A percentile compares a stretch with the other conserved stretches of the same genome.
Evolutionary conservation across 345 rosid species (phyloP).

Genomic region (Eucalyptus regnans): DNA sequence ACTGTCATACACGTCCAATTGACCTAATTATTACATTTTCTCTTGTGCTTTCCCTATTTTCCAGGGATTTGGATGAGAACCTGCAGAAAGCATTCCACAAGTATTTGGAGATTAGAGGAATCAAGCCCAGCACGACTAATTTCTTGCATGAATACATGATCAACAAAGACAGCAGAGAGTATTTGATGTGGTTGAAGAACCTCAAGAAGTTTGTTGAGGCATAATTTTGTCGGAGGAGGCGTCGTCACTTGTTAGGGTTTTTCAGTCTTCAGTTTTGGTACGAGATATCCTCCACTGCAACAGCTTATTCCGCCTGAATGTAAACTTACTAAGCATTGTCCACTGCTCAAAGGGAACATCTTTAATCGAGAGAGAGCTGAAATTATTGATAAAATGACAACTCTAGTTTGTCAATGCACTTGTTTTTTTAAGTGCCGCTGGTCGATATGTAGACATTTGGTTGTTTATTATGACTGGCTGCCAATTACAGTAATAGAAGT

Average conservation of each 20-base stretch:
- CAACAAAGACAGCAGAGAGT: constrained; percentile 72
- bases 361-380: not conserved
- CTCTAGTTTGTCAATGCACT: not conserved
- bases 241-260: not conserved
- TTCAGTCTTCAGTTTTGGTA: not conserved
- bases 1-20: not conserved
- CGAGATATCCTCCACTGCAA: not conserved
- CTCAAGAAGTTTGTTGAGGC: constrained; percentile 55
- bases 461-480: not conserved
- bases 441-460: not conserved
- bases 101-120: constrained; percentile 70
- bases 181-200: constrained; percentile 56
- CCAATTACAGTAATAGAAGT: not conserved
- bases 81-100: constrained; percentile 67
- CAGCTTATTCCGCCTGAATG: not conserved
- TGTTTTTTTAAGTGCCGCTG: not conserved
- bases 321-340: not conserved
- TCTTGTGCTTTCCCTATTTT: not conserved
- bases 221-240: not conserved
- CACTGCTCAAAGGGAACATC: not conserved
- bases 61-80: constrained; percentile 84
- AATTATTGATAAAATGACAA: not conserved
- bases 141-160: constrained; percentile 91
- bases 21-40: not conserved
- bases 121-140: constrained; percentile 59